phyloP scores from a whole-genome alignment of 208 protist species.

The Vickermania ingenoplastis region DNA sequence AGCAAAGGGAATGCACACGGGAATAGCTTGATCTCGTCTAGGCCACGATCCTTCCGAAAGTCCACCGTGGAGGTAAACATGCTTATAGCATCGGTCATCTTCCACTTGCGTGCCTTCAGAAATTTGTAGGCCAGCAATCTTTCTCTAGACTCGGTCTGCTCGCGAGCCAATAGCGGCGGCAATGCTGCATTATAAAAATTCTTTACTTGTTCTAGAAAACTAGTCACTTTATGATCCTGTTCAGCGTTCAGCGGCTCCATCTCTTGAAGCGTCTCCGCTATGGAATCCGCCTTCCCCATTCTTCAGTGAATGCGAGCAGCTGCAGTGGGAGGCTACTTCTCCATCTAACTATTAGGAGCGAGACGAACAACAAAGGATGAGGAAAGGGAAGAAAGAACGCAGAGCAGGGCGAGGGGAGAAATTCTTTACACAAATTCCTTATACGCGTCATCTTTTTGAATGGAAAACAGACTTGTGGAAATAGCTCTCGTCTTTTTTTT shows the following conservation, averaged over 20 bases:
- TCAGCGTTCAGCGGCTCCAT: slow-evolving; percentile 26
- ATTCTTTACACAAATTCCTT: no score
- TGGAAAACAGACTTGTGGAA: no score
- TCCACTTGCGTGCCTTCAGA: slow-evolving; percentile 58
- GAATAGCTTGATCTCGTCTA: slow-evolving; percentile 44
- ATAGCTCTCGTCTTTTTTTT: no score
- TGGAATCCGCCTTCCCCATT: slow-evolving; percentile 32
- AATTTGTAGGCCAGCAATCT: slow-evolving; percentile 52
- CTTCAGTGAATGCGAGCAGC: no score
- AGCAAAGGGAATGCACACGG: slow-evolving; percentile 42
- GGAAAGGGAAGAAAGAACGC: no score
- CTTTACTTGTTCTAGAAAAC: slow-evolving; percentile 21
- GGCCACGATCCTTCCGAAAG: slow-evolving; percentile 31
- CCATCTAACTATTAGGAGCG: no score
- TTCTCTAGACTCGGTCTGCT: slow-evolving; percentile 13
- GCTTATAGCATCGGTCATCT: slow-evolving; percentile 23
- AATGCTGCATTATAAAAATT: slow-evolving; percentile 10
- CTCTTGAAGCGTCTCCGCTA: slow-evolving; percentile 32
- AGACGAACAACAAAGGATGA: no score
- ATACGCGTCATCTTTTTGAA: no score
- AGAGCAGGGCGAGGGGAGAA: no score
- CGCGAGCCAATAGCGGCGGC: slow-evolving; percentile 27
- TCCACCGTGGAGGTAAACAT: slow-evolving; percentile 45
- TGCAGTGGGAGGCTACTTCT: no score
- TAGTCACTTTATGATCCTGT: slow-evolving; percentile 21